Evolutionary conservation across 2,329 filamentous ascomycete genomes (phyloP), one percentile per base, ranked within the genome.

Genomic region (Tetracladium maxilliforme): DNA sequence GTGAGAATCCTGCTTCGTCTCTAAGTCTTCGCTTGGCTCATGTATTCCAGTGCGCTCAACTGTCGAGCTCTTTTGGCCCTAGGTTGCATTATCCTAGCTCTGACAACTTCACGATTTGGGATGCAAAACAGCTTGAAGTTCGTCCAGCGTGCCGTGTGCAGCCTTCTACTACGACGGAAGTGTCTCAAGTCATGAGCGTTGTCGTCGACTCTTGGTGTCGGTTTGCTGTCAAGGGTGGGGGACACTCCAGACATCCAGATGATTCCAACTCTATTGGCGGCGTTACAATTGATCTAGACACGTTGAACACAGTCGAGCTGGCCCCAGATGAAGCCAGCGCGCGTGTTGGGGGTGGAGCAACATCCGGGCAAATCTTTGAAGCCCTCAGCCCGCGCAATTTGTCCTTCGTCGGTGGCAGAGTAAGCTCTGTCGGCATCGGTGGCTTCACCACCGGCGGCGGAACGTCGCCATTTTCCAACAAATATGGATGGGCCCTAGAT

Each of bases 161-260:
- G 15, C 33, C 33, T 14, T 10, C 7, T 15, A 26, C 23, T 27
- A 24, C 34, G 15, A 14, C 8, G 13, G 29, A 30, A 18, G 29
- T 30, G 8, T 30, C 29, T 10, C 14, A 19, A 13, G 17, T 29
- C 15, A 8, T 29, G n/a, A 10, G 20, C 7, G n/a, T 29, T 10
- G 16, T 30, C 14, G 22, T 24, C 8, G 16, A 19, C 4, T 23
- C 20, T 4, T 27, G 31, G 22, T 33, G 31, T 19, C 15, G 24
- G 7, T 51, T 51, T 22, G 40, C 46, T 2, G 44, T 49, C 4
- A 49, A 48, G 24, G 39, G 47, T 23, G 48, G 48, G 14, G 47
- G 48, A 10, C 47, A 51, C 30, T 38, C 43, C 19, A 36, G 41
- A 4, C 40, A 43, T 15, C 35, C 43, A 4, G 45, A 46, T 21